A percentile compares a stretch with the other conserved stretches of the same genome.
These are phyloP conservation scores for Solanum chiquidenum DNA, from an alignment of 257 asterid genomes.

Conservation along the genomic window DNA sequence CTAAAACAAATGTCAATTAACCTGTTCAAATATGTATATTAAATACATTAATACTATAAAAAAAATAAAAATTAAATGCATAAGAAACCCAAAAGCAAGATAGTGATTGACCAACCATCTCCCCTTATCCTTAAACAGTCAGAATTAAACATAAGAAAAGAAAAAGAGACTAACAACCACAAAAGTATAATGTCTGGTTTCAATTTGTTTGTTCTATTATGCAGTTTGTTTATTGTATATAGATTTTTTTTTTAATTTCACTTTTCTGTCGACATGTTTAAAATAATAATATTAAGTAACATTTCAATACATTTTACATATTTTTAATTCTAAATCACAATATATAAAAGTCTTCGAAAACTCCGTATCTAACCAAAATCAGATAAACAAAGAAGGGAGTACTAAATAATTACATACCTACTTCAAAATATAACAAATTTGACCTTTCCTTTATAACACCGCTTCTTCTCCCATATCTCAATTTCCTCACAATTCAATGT, in stretches of 20 bases:
- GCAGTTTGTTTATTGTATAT: too few relatives aligned
- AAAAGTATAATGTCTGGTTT: background rate
- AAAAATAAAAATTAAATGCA: background rate
- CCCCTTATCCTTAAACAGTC: background rate
- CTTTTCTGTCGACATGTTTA: too few relatives aligned
- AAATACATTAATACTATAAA: background rate
- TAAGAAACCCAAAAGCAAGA: background rate
- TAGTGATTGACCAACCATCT: background rate
- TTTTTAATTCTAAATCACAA: too few relatives aligned
- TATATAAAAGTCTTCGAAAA: too few relatives aligned
- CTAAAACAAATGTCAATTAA: background rate
- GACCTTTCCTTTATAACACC: slow-evolving; percentile 17
- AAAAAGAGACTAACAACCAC: background rate
- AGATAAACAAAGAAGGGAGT: background rate
- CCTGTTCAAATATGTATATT: background rate
- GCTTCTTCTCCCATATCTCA: slow-evolving; percentile 3
- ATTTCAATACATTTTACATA: too few relatives aligned
- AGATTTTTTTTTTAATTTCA: too few relatives aligned
- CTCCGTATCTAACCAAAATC: background rate
- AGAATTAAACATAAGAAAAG: background rate
- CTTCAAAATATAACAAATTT: background rate
- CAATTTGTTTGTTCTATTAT: background rate
- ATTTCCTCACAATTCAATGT: slow-evolving; percentile 11
- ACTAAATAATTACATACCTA: background rate
- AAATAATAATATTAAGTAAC: too few relatives aligned